Base-by-base conservation (phyloP, 2,329 filamentous ascomycete genomes). In the Fusarium pseudograminearum region DNA sequence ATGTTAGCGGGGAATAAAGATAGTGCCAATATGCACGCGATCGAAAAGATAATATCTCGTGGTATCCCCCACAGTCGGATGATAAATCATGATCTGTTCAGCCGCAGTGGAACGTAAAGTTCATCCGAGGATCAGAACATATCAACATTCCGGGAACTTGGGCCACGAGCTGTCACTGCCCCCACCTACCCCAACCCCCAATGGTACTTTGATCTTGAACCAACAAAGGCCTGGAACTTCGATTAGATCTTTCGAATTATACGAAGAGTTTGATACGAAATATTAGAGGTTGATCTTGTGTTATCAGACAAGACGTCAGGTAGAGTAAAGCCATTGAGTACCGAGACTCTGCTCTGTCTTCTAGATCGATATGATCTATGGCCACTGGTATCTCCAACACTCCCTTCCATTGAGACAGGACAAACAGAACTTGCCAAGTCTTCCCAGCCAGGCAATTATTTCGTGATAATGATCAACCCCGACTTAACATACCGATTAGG, bases 161-260 rank as follows among this genome's bases (percentile, higher is more conserved):
- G 33, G 18, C 15, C 18, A 40, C 12, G 18, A 6, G 6, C 16
- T 41, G 34, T 30, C 14, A 30, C 14, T 20, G 9, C 48, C 48
- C 48, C 48, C 48, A 51, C 48, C 16, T 11, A 30, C 48, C 34
- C 31, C 48, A 41, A 52, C 48, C 48, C 48, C 48, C 48, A 52
- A 52, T 40, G 48, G 6, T 51, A 38, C 47, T 4, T 20, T 16
- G 10, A 10, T 6, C 4, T 0, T 9, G 24, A 14, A 28, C 16
- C 14, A 28, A 38, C 12, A 46, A 20, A 31, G 12, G 12, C 14
- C 44, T 7, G 6, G 41, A 28, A 15, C 16, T 44, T 28, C 15
- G 4, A 11, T 12, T n/a, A 5, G 9, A 18, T n/a, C 9, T 12
- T 26, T 42, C 41, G 4, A 12, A n/a, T n/a, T 1, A 4, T 44